phyloP scores from a whole-genome alignment of 2,329 filamentous ascomycete genomes.

The Beauveria brongniartii region DNA sequence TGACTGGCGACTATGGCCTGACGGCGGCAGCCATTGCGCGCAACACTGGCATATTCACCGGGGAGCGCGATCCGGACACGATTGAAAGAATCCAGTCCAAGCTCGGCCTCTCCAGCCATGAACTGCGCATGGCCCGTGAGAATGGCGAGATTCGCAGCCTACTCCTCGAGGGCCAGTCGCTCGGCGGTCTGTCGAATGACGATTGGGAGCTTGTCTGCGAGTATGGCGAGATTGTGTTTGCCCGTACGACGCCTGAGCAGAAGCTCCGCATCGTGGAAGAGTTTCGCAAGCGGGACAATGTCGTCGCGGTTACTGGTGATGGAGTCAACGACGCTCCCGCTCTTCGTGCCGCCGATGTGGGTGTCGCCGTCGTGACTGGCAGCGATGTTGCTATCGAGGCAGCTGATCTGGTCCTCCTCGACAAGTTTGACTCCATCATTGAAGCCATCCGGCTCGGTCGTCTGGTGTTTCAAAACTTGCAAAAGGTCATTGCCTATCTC shows the following conservation, averaged over 20 bases:
- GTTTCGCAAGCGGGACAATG: conserved; percentile 49
- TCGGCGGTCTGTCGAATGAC: conserved; percentile 44
- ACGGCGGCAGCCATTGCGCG: conserved; percentile 59
- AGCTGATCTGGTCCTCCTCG: conserved; percentile 59
- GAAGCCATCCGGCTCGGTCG: conserved; percentile 47
- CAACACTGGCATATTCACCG: conserved; percentile 56
- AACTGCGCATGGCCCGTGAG: conserved; percentile 16
- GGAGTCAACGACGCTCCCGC: conserved; percentile 62
- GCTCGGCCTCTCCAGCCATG: conserved; percentile 8
- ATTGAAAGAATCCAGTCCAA: conserved; percentile 19
- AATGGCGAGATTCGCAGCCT: conserved; percentile 19
- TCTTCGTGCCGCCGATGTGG: conserved; percentile 57
- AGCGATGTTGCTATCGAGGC: conserved; percentile 57
- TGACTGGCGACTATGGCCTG: conserved; percentile 40
- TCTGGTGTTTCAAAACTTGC: conserved; percentile 33
- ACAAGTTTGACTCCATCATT: conserved; percentile 64
- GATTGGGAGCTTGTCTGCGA: conserved; percentile 39
- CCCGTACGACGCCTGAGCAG: conserved; percentile 60
- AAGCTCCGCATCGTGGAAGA: conserved; percentile 67
- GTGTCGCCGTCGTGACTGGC: conserved; percentile 59
- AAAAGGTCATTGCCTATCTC: conserved; percentile 35
- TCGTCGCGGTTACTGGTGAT: conserved; percentile 67
- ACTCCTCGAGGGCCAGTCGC: conserved; percentile 46
- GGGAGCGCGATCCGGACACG: conserved; percentile 34
- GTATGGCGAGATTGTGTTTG: conserved; percentile 57